Evolutionary conservation across 169 alveolate genomes (phyloP).

Genomic region (Plasmodium cynomolgi): DNA sequence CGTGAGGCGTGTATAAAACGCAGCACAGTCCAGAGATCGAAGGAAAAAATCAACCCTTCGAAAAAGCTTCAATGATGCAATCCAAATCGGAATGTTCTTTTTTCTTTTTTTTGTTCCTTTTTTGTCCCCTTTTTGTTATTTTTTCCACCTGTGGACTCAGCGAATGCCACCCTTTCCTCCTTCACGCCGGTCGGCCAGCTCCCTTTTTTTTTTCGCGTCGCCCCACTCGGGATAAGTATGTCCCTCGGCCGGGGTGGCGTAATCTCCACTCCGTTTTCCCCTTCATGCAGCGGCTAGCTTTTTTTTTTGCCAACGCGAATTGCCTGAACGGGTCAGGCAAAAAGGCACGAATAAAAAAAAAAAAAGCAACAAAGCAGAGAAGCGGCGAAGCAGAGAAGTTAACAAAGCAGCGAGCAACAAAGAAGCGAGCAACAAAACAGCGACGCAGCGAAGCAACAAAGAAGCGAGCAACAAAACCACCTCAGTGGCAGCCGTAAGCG

Average conservation of each 20-base stretch:
- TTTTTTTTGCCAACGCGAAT: background rate
- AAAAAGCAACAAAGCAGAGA: background rate
- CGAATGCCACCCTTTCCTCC: background rate
- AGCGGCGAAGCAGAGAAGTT: background rate
- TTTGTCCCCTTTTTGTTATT: background rate
- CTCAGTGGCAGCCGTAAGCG: background rate
- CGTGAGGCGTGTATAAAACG: background rate
- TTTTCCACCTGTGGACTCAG: background rate
- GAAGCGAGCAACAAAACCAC: background rate
- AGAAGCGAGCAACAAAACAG: background rate
- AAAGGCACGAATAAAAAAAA: background rate
- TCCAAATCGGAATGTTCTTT: background rate
- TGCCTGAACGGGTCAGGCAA: background rate
- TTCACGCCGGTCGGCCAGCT: background rate
- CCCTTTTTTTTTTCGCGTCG: background rate
- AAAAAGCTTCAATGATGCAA: background rate
- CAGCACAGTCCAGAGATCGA: background rate
- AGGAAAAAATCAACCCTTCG: background rate
- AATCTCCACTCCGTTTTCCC: background rate
- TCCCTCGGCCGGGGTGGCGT: background rate
- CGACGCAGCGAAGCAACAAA: background rate
- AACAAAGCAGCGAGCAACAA: background rate
- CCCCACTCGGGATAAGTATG: background rate
- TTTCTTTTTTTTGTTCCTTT: background rate
- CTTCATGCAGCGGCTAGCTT: background rate